Percentiles rank a stretch among this genome's conserved stretches.
Evolutionary conservation across 176 grass and related monocot genomes (phyloP).

Genomic region (Coix lacrymajobi): DNA sequence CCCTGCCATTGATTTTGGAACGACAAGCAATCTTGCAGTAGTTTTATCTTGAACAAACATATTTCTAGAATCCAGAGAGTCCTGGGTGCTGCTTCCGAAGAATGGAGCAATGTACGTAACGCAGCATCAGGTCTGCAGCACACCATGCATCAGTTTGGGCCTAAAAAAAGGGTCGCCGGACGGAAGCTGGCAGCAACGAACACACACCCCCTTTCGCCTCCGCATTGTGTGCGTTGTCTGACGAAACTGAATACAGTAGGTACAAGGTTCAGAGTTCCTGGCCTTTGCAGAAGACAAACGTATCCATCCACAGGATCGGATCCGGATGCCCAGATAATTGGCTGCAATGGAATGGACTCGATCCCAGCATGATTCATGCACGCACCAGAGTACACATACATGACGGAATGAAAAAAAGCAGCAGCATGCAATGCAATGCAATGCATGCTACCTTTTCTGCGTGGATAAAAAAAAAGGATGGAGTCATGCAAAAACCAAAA

Average conservation of each 20-base stretch:
- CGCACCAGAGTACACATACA: neutral
- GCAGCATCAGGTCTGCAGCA: no score
- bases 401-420: neutral
- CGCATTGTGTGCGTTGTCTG: neutral
- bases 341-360: neutral
- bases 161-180: no score
- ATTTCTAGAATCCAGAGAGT: neutral
- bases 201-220: no score
- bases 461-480: neutral
- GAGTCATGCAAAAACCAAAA: neutral
- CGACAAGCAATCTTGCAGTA: no score
- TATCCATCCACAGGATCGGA: neutral
- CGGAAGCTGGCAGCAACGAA: neutral
- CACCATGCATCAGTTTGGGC: no score
- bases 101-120: neutral
- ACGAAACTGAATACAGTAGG: neutral
- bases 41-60: no score
- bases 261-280: neutral
- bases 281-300: neutral
- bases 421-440: neutral
- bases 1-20: no score
- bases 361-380: slow-evolving; percentile 5
- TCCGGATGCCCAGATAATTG: neutral
- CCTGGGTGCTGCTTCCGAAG: neutral
- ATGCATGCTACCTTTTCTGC: slow-evolving; percentile 13